Evolutionary conservation across 2,329 filamentous ascomycete species (phyloP), one percentile per base, ranked within the genome.

Genomic region (Penicillium sp.): DNA sequence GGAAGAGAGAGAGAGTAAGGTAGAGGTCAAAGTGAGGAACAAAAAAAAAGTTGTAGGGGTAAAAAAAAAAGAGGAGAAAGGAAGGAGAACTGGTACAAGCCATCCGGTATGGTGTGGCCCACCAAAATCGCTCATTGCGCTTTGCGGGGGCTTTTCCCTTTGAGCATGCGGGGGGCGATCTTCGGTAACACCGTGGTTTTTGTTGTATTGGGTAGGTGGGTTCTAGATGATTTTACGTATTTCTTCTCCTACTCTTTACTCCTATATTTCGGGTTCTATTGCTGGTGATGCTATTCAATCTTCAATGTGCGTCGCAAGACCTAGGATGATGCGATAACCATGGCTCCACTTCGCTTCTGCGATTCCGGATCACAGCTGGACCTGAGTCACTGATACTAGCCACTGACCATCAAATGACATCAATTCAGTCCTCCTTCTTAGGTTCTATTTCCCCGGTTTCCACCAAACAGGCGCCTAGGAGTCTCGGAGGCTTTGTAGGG

Each of bases 141-240:
- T 64, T 67, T 63, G 60, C 60, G 59, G 66, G 63, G 64, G 56
- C 61, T 58, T 64, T 64, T 65, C 57, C 58, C 63, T 64, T 64
- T 66, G 64, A 66, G 64, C 64, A 66, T 67, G 64, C 62, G 63
- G 64, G 64, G 64, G 64, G 62, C 50, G 50, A 53, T 53, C 50
- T 52, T 52, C 27, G 46, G 46, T 48, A 48, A 48, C 46, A 48
- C 46, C n/a, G 46, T 47, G 45, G 45, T 48, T 31, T 48, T 48
- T 48, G 44, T 48, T 29, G 13, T 33, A 33, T 33, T 22, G 31
- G 14, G n/a, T 33, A 35, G n/a, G n/a, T 16, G 27, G 47, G 46
- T 49, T 59, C 48, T 47, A 52, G 29, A 48, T 52, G 31, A 27
- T 52, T 24, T 44, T 43, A 47, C 26, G 29, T 46, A 45, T 47